A percentile compares a stretch with the other conserved stretches of the same genome.
Conservation (phyloP, 352 stramenopile species). For the Phytophthora melonis region DNA sequence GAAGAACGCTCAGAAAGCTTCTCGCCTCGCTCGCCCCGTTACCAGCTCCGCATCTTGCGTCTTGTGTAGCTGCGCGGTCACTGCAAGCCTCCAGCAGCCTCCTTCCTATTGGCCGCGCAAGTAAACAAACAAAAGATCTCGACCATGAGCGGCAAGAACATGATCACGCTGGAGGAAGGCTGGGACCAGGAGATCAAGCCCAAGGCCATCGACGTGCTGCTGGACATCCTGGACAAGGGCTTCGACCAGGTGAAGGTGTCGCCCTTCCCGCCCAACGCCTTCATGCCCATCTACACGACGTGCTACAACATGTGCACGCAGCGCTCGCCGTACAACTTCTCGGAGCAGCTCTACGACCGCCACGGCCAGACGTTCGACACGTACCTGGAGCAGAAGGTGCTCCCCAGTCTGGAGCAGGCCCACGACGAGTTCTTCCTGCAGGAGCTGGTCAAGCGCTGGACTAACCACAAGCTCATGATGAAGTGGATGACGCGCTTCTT, state of each 20-base stretch:
- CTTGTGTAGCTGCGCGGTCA: neutral
- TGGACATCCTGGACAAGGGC: constrained; percentile 87
- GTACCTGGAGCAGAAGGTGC: constrained; percentile 92
- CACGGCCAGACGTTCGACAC: constrained; percentile 93
- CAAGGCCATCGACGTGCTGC: constrained; percentile 90
- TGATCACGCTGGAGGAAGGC: constrained; percentile 88
- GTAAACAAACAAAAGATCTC: constrained; percentile 13
- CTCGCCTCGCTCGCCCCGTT: neutral
- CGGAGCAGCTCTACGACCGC: constrained; percentile 98
- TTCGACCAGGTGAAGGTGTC: constrained; percentile 86
- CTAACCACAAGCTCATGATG: constrained; percentile 99
- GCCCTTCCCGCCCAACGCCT: constrained; percentile 85
- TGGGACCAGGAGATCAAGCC: constrained; percentile 92
- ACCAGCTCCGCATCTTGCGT: neutral
- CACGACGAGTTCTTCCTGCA: constrained; percentile 96
- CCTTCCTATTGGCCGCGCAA: neutral
- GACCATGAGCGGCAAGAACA: constrained; percentile 79
- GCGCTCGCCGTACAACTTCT: constrained; percentile 99
- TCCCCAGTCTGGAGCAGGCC: constrained; percentile 88
- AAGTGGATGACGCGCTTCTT: constrained; percentile 99
- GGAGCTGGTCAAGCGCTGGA: constrained; percentile 97
- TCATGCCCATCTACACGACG: constrained; percentile 93
- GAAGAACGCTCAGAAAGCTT: constrained; percentile 12
- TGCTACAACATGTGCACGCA: constrained; percentile 99
- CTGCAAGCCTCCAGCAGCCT: too few relatives aligned